phyloP scores from a whole-genome alignment of 768 basidiomycete genomes.

The Chiua virens region DNA sequence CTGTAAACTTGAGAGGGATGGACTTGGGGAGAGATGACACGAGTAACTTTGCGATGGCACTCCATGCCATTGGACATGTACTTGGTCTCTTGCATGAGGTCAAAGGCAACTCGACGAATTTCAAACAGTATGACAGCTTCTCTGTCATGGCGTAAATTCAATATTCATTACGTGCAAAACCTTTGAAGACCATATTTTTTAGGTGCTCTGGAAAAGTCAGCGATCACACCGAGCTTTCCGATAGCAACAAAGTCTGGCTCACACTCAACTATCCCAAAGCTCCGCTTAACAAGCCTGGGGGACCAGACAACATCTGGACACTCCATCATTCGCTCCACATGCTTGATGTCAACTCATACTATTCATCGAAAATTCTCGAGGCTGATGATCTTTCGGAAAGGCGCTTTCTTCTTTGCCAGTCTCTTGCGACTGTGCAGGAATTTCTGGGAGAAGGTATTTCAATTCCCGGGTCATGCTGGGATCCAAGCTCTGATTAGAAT shows the following conservation, averaged over 20 bases:
- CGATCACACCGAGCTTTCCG: neutral
- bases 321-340: neutral
- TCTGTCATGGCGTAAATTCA: neutral
- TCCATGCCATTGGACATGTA: neutral
- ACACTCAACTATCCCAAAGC: neutral
- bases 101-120: too few species aligned
- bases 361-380: neutral
- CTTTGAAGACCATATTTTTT: neutral
- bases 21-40: neutral
- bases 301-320: neutral
- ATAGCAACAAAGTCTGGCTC: neutral
- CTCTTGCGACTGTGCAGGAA: too few species aligned
- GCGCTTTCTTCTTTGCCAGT: neutral
- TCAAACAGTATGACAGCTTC: neutral
- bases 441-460: neutral
- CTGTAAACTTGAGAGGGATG: neutral
- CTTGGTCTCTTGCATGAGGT: neutral
- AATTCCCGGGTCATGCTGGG: too few species aligned
- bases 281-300: neutral
- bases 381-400: neutral
- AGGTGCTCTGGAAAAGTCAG: neutral
- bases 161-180: neutral
- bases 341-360: neutral
- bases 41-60: neutral
- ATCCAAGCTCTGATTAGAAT: neutral